phyloP scores from a whole-genome alignment of 1,139 yeast species.

The Casaregolazyma suthepensis region DNA sequence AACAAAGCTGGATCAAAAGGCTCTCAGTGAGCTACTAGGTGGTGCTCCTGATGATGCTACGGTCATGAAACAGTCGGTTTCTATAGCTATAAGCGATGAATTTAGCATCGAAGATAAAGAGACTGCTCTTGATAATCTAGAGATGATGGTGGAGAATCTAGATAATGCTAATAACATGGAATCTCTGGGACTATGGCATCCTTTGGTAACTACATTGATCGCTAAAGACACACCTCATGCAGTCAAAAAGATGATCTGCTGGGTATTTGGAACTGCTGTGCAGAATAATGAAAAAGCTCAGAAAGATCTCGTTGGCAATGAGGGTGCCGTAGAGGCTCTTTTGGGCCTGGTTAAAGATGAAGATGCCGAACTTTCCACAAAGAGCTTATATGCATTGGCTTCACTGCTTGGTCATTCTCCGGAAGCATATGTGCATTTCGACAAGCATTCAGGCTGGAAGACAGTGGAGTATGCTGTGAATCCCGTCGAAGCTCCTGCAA shows the following conservation, averaged over 20 bases:
- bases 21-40: constrained; percentile 60
- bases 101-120: constrained; percentile 55
- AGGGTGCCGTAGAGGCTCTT: constrained; percentile 22
- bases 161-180: constrained; percentile 94
- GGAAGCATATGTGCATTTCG: constrained; percentile 51
- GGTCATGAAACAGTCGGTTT: constrained; percentile 60
- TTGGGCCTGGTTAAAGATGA: constrained; percentile 21
- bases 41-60: constrained; percentile 54
- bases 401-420: constrained; percentile 67
- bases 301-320: constrained; percentile 23
- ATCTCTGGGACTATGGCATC: constrained; percentile 74
- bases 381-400: constrained; percentile 73
- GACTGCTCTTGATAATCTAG: constrained; percentile 83
- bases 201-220: constrained; percentile 48
- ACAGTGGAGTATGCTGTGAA: constrained; percentile 28
- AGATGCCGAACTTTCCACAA: constrained; percentile 40
- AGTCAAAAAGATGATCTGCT: constrained; percentile 55
- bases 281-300: constrained; percentile 63
- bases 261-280: constrained; percentile 84
- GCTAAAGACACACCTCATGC: constrained; percentile 37
- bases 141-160: constrained; percentile 86
- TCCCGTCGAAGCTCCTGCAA: constrained; percentile 26
- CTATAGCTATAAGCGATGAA: constrained; percentile 60
- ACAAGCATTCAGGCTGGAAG: constrained; percentile 58
- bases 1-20: constrained; percentile 52